These are phyloP conservation scores for Arthroderma uncinatum DNA, from an alignment of 2,329 filamentous ascomycete species.

Conservation along the genomic window DNA sequence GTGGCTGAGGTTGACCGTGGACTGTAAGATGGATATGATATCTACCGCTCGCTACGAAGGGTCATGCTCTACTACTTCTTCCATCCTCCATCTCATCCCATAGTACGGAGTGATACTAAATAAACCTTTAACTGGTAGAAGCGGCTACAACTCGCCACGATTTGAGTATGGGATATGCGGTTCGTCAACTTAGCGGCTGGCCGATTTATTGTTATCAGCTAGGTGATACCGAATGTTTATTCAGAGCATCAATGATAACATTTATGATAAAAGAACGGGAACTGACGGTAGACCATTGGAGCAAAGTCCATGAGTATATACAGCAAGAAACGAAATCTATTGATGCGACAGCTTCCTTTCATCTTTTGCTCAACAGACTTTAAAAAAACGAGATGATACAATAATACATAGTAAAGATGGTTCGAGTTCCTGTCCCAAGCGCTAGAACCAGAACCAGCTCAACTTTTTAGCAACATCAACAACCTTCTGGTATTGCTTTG, in stretches of 20 bases:
- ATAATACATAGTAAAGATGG: conserved; percentile 18
- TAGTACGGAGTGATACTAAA: neutral
- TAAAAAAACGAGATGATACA: conserved; percentile 33
- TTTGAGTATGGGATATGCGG: too few relatives aligned
- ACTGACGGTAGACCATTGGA: neutral
- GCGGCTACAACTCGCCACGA: too few relatives aligned
- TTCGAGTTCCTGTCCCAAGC: conserved; percentile 13
- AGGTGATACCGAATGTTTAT: neutral
- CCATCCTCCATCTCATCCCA: neutral
- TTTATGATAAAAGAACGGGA: neutral
- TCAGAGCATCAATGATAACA: neutral
- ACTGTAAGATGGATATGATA: neutral
- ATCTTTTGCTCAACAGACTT: conserved; percentile 16
- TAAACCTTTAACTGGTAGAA: neutral
- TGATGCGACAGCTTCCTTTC: conserved; percentile 23
- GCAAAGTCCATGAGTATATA: conserved; percentile 6
- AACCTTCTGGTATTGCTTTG: conserved; percentile 1
- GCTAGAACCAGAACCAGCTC: conserved; percentile 25
- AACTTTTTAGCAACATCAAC: conserved; percentile 11
- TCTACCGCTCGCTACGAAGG: neutral
- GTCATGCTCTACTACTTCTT: neutral
- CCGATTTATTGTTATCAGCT: neutral
- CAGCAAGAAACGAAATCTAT: conserved; percentile 31
- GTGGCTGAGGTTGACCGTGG: neutral
- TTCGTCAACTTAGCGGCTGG: too few relatives aligned